Base-by-base conservation (phyloP, 345 rosid genomes). In the Dovyalis caffra region DNA sequence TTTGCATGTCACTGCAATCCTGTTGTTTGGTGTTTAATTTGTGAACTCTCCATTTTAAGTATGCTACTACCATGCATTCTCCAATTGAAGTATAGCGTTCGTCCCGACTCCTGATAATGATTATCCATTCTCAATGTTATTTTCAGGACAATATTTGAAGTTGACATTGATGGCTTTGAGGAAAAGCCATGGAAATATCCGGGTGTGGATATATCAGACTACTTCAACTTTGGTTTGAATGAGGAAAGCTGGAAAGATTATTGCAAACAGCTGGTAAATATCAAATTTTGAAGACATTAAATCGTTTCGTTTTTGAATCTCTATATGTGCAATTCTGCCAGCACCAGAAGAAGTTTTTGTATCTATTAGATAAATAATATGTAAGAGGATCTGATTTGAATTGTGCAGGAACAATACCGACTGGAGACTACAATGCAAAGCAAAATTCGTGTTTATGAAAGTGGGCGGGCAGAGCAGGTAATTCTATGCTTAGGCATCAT, bases 221-320 rank as follows among this genome's bases (percentile, higher is more conserved):
- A 87, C 87, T 96, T 92, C 86, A 96, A 96, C 87, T 96, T 93
- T 81, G 94, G 97, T 74, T 83, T 96, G 83, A 90, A 82, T 75
- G 99, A 96, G 86, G 99, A 96, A 69, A 90, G 91, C 88, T 96
- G 99, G 99, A 93, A 93, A 87, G 97, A 92, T 57, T 96, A 89
- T 82, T 93, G 97, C 92, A 89, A 90, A 85, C 92, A 88, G 75
- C 92, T 96, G 97, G 99, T 96, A 92, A 84, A 25, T 84, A 53
- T 72, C 74, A 15, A n/a, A n/a, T n/a, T n/a, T n/a, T n/a, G n/a
- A n/a, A n/a, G n/a, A n/a, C n/a, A n/a, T n/a, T n/a, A n/a, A n/a
- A n/a, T n/a, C n/a, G n/a, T n/a, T n/a, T n/a, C n/a, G n/a, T n/a
- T n/a, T n/a, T n/a, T n/a, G n/a, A n/a, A n/a, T n/a, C n/a, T n/a